Percentiles rank a stretch among this genome's conserved stretches.
Conservation (phyloP, 305 asterid genomes). For the Lippia alba region DNA sequence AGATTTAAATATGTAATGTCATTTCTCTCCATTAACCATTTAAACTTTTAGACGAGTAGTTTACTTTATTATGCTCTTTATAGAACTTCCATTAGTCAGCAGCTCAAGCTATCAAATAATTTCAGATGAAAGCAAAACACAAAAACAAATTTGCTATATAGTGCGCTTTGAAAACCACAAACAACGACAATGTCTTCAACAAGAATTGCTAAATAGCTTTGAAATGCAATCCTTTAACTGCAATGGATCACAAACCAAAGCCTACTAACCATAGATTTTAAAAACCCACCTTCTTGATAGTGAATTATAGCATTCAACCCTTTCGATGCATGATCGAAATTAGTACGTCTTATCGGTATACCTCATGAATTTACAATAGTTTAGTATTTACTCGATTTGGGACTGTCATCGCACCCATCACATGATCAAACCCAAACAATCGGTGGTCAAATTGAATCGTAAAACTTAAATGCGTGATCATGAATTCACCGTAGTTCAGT, state of each 20-base stretch:
- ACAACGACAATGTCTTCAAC: background rate
- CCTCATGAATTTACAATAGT: too few relatives aligned
- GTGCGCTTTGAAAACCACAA: background rate
- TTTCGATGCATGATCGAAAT: too few relatives aligned
- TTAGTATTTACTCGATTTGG: too few relatives aligned
- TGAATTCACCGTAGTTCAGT: too few relatives aligned
- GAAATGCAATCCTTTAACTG: conserved; percentile 6
- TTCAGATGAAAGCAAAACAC: background rate
- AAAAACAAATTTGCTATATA: background rate
- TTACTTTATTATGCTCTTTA: background rate
- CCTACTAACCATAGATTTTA: background rate
- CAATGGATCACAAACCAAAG: background rate
- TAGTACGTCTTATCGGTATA: too few relatives aligned
- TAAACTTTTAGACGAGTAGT: background rate
- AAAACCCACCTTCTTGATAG: background rate
- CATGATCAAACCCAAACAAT: too few relatives aligned
- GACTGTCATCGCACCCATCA: too few relatives aligned
- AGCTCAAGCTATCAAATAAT: conserved; percentile 2
- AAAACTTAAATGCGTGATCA: too few relatives aligned
- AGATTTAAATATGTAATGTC: too few relatives aligned
- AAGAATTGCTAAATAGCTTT: background rate
- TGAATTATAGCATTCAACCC: background rate
- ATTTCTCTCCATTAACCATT: background rate
- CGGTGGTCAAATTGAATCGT: too few relatives aligned
- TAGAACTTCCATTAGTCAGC: conserved; percentile 8